A percentile compares a stretch with the other conserved stretches of the same genome.
Conservation (phyloP, 75 land plant species). For the Selaginella tamariscina region DNA sequence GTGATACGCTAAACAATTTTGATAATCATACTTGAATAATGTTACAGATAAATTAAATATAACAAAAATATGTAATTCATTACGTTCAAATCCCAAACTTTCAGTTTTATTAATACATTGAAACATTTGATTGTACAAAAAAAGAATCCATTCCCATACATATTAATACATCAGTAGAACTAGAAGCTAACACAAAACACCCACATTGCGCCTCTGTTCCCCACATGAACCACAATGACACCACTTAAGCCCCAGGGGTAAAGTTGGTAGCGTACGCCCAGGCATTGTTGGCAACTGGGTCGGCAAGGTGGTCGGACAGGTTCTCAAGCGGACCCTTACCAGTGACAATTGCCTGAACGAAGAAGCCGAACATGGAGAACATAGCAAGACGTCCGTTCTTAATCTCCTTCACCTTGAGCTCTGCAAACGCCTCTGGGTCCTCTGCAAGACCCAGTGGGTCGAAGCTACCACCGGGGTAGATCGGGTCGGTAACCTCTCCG, state of each 20-base stretch:
- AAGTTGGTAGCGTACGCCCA: constrained; percentile 45
- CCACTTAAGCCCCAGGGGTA: constrained; percentile 23
- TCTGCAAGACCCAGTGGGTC: constrained; percentile 44
- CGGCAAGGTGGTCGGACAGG: constrained; percentile 38
- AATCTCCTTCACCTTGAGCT: constrained; percentile 56
- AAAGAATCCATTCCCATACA: no score
- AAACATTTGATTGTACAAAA: no score
- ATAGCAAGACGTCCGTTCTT: constrained; percentile 21
- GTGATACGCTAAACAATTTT: no score
- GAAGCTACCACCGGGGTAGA: constrained; percentile 46
- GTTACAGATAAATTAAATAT: no score
- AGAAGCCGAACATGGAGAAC: constrained; percentile 14
- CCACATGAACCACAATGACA: no score
- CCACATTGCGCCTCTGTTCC: no score
- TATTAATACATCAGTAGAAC: no score
- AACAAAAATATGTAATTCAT: no score
- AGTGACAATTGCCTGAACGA: constrained; percentile 12
- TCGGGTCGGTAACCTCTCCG: constrained; percentile 21
- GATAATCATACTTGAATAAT: no score
- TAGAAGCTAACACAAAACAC: no score
- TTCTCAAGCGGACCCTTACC: constrained; percentile 25
- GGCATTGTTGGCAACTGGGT: constrained; percentile 34
- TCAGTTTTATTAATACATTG: no score
- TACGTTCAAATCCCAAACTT: no score
- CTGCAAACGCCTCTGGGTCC: constrained; percentile 51